Percentiles rank a stretch among this genome's conserved stretches.
phyloP scores from a whole-genome alignment of 75 land plant genomes.

The Pinus tabuliformis region DNA sequence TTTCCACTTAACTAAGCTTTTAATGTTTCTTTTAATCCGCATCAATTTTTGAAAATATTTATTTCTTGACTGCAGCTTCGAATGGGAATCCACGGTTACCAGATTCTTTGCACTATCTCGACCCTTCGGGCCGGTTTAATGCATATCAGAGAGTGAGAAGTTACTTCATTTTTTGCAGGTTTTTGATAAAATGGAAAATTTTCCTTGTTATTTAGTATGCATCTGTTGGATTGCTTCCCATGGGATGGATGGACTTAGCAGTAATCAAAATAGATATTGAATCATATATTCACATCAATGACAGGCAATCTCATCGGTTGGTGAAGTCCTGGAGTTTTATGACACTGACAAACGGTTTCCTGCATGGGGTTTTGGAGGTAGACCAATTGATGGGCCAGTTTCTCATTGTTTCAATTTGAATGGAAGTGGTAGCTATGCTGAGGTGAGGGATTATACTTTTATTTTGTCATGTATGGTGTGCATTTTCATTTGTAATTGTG shows the following conservation, averaged over 20 bases:
- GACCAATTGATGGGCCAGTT: slow-evolving; percentile 77
- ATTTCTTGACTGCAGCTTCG: slow-evolving; percentile 54
- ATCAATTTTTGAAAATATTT: slow-evolving; percentile 1
- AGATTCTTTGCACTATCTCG: slow-evolving; percentile 87
- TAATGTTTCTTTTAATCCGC: not conserved
- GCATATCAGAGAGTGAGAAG: slow-evolving; percentile 83
- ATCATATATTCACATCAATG: slow-evolving; percentile 4
- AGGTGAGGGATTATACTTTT: slow-evolving; percentile 29
- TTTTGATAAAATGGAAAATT: slow-evolving; percentile 7
- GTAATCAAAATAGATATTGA: not conserved
- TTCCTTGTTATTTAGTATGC: not conserved
- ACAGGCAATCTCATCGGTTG: slow-evolving; percentile 85
- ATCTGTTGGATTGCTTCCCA: not conserved
- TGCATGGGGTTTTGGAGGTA: slow-evolving; percentile 99
- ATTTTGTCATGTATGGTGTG: not conserved
- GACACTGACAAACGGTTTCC: slow-evolving; percentile 88
- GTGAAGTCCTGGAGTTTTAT: slow-evolving; percentile 80
- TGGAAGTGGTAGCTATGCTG: slow-evolving; percentile 56
- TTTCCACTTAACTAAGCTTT: not conserved
- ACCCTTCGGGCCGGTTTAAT: slow-evolving; percentile 72
- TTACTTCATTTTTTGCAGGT: not conserved
- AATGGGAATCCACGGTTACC: slow-evolving; percentile 86
- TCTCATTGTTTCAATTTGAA: slow-evolving; percentile 96
- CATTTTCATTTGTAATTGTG: not conserved
- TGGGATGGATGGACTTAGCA: not conserved